Evolutionary conservation across 2,329 filamentous ascomycete genomes (phyloP).

Genomic region (Parascedosporium putredinis): DNA sequence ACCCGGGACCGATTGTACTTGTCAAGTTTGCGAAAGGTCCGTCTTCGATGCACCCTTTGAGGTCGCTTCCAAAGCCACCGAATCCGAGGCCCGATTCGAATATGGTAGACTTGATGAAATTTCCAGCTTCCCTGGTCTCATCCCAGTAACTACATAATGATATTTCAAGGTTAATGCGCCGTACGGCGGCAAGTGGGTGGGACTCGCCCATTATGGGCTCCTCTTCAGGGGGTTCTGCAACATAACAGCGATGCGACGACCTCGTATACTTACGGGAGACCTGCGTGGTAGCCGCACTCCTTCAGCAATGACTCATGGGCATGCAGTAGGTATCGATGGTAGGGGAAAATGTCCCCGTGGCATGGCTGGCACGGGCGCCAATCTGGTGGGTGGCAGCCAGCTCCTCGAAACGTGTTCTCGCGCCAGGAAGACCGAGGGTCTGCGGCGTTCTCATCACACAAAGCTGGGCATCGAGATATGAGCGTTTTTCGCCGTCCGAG

Average conservation of each 20-base stretch:
- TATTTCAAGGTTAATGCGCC: too few relatives aligned
- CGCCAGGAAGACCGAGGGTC: constrained; percentile 3
- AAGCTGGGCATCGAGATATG: constrained; percentile 9
- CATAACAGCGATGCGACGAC: too few relatives aligned
- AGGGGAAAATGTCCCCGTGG: constrained; percentile 9
- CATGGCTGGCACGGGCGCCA: constrained; percentile 8
- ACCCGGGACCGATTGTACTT: constrained; percentile 10
- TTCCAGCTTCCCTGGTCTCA: constrained; percentile 8
- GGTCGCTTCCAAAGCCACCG: constrained; percentile 4
- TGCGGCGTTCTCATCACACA: constrained; percentile 9
- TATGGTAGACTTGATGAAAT: constrained; percentile 6
- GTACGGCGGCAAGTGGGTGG: too few relatives aligned
- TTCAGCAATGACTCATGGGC: constrained; percentile 8
- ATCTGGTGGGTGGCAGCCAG: constrained; percentile 9
- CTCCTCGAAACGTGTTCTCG: constrained; percentile 10
- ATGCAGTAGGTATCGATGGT: constrained; percentile 10
- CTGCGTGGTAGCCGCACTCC: constrained; percentile 10
- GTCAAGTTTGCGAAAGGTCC: constrained; percentile 11
- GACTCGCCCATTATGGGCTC: too few relatives aligned
- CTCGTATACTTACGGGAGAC: constrained; percentile 7
- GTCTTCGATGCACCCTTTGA: constrained; percentile 5
- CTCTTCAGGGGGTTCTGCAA: too few relatives aligned
- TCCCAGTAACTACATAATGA: constrained; percentile 9
- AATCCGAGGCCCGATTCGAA: constrained; percentile 10
- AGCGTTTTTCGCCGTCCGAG: constrained; percentile 7